Conservation (phyloP, 1,284 basidiomycete species). For the Stygiomarasmius scandens region DNA sequence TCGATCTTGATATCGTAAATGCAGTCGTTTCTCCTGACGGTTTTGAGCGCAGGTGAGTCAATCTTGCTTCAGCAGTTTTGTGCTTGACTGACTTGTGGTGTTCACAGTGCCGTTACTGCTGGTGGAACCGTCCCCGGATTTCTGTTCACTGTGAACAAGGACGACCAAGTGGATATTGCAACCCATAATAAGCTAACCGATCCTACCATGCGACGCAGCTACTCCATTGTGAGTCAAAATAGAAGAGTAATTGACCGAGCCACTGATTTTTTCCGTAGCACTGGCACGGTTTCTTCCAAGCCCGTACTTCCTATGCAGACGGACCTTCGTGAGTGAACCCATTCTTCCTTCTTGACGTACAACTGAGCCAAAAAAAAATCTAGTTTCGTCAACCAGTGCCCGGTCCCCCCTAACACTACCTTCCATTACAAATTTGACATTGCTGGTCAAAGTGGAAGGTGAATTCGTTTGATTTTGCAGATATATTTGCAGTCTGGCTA, state of each 20-base stretch:
- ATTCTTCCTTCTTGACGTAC: too few species aligned
- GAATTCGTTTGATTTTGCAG: neutral
- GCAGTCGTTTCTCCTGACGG: neutral
- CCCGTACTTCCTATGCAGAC: slow-evolving; percentile 17
- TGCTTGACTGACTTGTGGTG: neutral
- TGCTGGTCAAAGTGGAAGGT: slow-evolving; percentile 24
- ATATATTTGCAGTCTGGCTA: neutral
- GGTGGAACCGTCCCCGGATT: neutral
- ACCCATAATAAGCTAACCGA: slow-evolving; percentile 12
- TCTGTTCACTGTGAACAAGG: slow-evolving; percentile 2
- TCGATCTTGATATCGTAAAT: neutral
- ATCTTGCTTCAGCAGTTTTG: slow-evolving; percentile 4
- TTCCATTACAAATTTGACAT: neutral
- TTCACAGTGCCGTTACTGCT: neutral
- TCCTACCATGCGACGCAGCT: slow-evolving; percentile 14
- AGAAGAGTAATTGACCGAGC: neutral
- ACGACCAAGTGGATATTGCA: slow-evolving; percentile 17
- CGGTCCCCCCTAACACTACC: slow-evolving; percentile 10
- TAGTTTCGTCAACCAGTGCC: slow-evolving; percentile 20
- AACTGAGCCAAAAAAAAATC: too few species aligned
- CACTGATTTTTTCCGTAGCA: neutral
- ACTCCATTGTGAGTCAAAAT: slow-evolving; percentile 10
- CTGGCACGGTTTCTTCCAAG: slow-evolving; percentile 18
- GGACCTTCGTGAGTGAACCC: slow-evolving; percentile 9
- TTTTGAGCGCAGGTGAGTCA: neutral